Evolutionary conservation across 1,284 basidiomycete genomes (phyloP), one percentile per base, ranked within the genome.

Genomic region (Pterulicium gracile): DNA sequence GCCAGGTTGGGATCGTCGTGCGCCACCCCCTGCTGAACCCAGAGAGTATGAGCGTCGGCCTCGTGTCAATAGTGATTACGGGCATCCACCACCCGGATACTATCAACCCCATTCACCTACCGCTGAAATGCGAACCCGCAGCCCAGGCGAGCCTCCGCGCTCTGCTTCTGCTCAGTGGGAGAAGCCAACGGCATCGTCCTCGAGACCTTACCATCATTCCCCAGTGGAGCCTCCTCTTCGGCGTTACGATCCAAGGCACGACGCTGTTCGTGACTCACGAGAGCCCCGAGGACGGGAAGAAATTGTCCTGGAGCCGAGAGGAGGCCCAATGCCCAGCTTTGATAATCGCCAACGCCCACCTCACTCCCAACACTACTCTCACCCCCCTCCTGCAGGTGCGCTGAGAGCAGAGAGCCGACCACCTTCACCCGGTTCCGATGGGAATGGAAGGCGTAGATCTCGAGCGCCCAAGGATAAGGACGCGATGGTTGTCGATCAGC

Each of bases 1-100:
- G 14, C 52, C 61, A 40, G 60, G 58, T 20, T 82, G 80, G 79
- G 77, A 81, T 27, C 51, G 17, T 57, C 56, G 19, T 41, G n/a
- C n/a, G n/a, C n/a, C n/a, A n/a, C 39, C 3, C 52, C 58, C 5
- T 55, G 61, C 3, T 60, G 64, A 48, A 1, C 58, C 61, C 1
- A 53, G 59, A 41, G 59, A 43, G 3, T 45, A 45, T 32, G 54
- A 62, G 34, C 43, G 51, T 2, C 60, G 58, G 3, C 39, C 39
- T 41, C 39, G 39, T 41, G 39, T 10, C 10, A 7, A 7, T 41
- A 20, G 39, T 17, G 39, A 45, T 15, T 42, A 32, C 10, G 39
- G 19, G 10, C 39, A 7, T 10, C 19, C 39, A 41, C 39, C 39
- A 7, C n/a, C n/a, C 18, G n/a, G n/a, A 7, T n/a, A n/a, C 19